Evolutionary conservation across 2,329 filamentous ascomycete species (phyloP).

Genomic region (Ciborinia camelliae): DNA sequence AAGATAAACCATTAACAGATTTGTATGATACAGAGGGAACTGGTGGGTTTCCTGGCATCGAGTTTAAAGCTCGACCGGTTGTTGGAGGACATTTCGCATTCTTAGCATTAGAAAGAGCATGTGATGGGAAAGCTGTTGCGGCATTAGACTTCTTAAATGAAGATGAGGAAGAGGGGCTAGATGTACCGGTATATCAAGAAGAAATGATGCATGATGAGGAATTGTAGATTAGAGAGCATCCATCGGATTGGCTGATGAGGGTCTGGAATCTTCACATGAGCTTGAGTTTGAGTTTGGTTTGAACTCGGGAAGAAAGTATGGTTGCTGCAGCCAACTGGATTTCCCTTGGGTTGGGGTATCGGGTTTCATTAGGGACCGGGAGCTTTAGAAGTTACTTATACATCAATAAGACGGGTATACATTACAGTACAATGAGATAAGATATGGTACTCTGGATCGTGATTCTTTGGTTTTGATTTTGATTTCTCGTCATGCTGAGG

Average conservation of each 20-base stretch:
- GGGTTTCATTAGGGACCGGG: neutral
- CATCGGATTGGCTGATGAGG: neutral
- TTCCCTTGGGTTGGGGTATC: too few relatives aligned
- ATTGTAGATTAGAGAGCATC: conserved; percentile 24
- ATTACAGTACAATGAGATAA: neutral
- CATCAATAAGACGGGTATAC: neutral
- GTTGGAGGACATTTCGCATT: conserved; percentile 85
- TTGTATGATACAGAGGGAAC: conserved; percentile 76
- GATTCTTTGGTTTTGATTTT: neutral
- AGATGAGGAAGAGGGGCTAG: conserved; percentile 26
- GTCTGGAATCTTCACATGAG: neutral
- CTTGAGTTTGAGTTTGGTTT: neutral
- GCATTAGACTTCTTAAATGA: conserved; percentile 52
- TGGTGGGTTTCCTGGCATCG: conserved; percentile 69
- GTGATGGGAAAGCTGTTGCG: conserved; percentile 63
- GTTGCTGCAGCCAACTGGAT: neutral
- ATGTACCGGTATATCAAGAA: neutral
- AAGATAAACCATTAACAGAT: conserved; percentile 73
- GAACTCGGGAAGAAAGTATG: neutral
- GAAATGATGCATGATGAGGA: conserved; percentile 25
- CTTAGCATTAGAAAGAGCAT: conserved; percentile 75
- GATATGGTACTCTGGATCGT: neutral
- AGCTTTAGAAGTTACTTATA: neutral
- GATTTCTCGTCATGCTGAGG: too few relatives aligned
- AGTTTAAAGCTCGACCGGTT: conserved; percentile 79